phyloP scores from a whole-genome alignment of 1,284 basidiomycete species.

The Ganoderma leucocontextum region DNA sequence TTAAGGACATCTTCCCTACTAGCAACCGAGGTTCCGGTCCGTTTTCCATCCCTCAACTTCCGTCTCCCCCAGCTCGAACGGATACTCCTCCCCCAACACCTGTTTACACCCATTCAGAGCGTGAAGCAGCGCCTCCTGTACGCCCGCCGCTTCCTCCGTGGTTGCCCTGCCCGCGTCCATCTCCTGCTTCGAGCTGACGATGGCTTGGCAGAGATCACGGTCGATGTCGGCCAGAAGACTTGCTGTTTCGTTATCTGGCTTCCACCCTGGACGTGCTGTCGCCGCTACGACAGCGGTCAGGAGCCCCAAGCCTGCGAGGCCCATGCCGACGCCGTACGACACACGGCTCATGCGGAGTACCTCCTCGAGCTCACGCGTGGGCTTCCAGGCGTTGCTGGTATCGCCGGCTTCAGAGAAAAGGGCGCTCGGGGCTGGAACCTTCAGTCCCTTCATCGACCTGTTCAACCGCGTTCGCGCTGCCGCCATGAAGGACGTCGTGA shows the following conservation, averaged over 20 bases:
- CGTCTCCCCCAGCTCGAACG: conserved; percentile 67
- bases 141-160: conserved; percentile 52
- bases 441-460: conserved; percentile 55
- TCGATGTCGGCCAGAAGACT: conserved; percentile 69
- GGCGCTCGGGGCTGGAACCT: conserved; percentile 40
- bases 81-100: conserved; percentile 69
- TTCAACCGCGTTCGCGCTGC: conserved; percentile 68
- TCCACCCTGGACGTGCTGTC: conserved; percentile 69
- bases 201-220: conserved; percentile 78
- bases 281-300: conserved; percentile 64
- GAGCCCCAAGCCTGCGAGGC: conserved; percentile 63
- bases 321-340: conserved; percentile 79
- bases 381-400: conserved; percentile 47
- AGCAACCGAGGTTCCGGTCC: not conserved
- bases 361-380: conserved; percentile 59
- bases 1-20: not conserved
- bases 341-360: conserved; percentile 64
- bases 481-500: conserved; percentile 64
- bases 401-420: conserved; percentile 54
- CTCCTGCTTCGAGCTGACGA: conserved; percentile 82
- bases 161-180: conserved; percentile 61
- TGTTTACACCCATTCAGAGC: conserved; percentile 58
- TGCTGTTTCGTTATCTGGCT: conserved; percentile 61
- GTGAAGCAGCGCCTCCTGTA: conserved; percentile 54
- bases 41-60: conserved; percentile 68